Evolutionary conservation across 179 eudicot species (phyloP).

Genomic region (Silene coronaria): DNA sequence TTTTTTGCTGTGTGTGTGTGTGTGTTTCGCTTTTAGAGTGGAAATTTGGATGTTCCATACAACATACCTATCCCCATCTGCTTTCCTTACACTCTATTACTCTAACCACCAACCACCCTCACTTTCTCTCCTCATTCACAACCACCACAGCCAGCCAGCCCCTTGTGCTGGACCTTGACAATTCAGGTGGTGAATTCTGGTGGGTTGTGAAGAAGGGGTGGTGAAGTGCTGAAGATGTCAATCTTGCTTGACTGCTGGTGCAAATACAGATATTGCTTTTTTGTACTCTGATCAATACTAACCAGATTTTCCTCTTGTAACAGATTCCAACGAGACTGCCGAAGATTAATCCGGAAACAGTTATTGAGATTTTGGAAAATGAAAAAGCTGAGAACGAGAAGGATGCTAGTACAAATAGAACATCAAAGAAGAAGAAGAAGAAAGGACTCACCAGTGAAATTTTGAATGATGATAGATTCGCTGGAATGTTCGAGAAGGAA

Average conservation of each 20-base stretch:
- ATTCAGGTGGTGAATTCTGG: neutral
- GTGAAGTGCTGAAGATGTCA: neutral
- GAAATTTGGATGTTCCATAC: too few species aligned
- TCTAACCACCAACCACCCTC: too few species aligned
- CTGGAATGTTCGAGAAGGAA: conserved; percentile 44
- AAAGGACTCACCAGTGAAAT: conserved; percentile 50
- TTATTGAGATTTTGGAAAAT: conserved; percentile 39
- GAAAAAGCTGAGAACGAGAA: conserved; percentile 52
- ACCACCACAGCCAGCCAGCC: neutral
- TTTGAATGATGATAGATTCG: conserved; percentile 62
- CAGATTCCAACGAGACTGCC: conserved; percentile 68
- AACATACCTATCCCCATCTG: too few species aligned
- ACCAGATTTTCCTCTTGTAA: conserved; percentile 15
- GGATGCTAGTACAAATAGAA: conserved; percentile 43
- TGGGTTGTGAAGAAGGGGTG: neutral
- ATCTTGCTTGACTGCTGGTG: neutral
- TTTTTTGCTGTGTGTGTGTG: too few species aligned
- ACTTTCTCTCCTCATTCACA: neutral
- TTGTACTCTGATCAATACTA: neutral
- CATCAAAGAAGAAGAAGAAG: conserved; percentile 63
- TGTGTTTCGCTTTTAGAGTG: too few species aligned
- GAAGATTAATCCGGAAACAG: conserved; percentile 55
- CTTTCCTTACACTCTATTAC: too few species aligned
- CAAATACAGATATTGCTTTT: neutral
- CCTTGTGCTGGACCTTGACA: neutral